Evolutionary conservation across 2,329 filamentous ascomycete species (phyloP).

Genomic region (Xylaria sp.): DNA sequence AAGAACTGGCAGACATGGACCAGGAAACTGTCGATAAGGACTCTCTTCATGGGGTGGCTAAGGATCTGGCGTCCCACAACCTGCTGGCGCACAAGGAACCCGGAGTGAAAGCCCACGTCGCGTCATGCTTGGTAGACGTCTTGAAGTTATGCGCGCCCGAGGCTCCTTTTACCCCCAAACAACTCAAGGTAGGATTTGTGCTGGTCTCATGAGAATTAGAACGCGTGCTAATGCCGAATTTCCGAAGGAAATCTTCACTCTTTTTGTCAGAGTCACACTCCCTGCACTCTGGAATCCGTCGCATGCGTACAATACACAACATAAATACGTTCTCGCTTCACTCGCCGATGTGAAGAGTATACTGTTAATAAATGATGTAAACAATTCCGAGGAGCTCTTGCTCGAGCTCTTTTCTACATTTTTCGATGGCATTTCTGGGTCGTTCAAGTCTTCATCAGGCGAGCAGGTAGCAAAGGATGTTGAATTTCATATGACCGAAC

Average conservation of each 20-base stretch:
- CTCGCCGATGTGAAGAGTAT: constrained; percentile 95
- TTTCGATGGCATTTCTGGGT: constrained; percentile 89
- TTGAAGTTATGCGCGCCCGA: constrained; percentile 92
- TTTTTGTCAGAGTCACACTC: constrained; percentile 85
- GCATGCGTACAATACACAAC: constrained; percentile 90
- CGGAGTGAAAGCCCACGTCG: constrained; percentile 88
- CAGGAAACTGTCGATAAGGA: constrained; percentile 85
- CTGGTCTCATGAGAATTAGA: not conserved
- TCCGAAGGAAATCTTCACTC: constrained; percentile 87
- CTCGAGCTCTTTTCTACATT: constrained; percentile 85
- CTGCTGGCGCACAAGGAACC: constrained; percentile 91
- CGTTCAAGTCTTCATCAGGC: constrained; percentile 76
- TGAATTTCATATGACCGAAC: constrained; percentile 88
- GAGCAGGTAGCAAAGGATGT: constrained; percentile 93
- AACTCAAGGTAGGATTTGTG: constrained; percentile 77
- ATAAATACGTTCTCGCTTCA: constrained; percentile 89
- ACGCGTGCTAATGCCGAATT: constrained; percentile 41
- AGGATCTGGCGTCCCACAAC: constrained; percentile 83
- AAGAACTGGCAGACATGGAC: constrained; percentile 85
- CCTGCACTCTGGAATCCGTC: constrained; percentile 86
- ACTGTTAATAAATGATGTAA: constrained; percentile 87
- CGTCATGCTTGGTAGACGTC: constrained; percentile 92
- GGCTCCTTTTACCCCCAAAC: constrained; percentile 89
- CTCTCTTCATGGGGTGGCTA: constrained; percentile 85
- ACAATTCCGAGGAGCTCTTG: constrained; percentile 81